These are phyloP conservation scores for Chenopodium album DNA, from an alignment of 148 eudicot species.

Conservation along the genomic window DNA sequence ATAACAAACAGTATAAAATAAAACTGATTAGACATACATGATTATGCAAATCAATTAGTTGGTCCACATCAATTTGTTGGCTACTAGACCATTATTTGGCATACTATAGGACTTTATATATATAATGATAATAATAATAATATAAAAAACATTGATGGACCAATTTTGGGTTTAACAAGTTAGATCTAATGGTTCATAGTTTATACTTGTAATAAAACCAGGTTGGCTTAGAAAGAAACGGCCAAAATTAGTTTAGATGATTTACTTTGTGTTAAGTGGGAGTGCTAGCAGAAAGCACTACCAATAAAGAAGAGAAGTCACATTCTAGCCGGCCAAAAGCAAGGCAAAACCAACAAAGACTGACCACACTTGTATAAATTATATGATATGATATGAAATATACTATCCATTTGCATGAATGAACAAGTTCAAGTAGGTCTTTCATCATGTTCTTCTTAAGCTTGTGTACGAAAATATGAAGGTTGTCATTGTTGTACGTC, in stretches of 20 bases:
- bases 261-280: constrained; percentile 13
- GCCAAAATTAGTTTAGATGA: constrained; percentile 11
- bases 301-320: constrained; percentile 13
- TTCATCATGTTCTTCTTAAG: not conserved
- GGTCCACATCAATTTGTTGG: constrained; percentile 20
- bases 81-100: constrained; percentile 3
- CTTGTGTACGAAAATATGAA: not conserved
- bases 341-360: constrained; percentile 16
- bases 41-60: constrained; percentile 22
- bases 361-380: constrained; percentile 4
- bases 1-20: not conserved
- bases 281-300: constrained; percentile 17
- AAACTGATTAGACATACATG: constrained; percentile 1
- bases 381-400: not conserved
- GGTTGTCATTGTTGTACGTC: not conserved
- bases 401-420: not conserved
- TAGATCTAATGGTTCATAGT: not conserved
- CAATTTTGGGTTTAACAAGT: not conserved
- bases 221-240: constrained; percentile 20
- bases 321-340: constrained; percentile 22
- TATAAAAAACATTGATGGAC: not conserved
- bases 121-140: too few species aligned
- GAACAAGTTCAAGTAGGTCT: not conserved
- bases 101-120: not conserved
- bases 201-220: constrained; percentile 18